phyloP scores from a whole-genome alignment of 2,329 filamentous ascomycete species.

The Raffaelea albimanens region DNA sequence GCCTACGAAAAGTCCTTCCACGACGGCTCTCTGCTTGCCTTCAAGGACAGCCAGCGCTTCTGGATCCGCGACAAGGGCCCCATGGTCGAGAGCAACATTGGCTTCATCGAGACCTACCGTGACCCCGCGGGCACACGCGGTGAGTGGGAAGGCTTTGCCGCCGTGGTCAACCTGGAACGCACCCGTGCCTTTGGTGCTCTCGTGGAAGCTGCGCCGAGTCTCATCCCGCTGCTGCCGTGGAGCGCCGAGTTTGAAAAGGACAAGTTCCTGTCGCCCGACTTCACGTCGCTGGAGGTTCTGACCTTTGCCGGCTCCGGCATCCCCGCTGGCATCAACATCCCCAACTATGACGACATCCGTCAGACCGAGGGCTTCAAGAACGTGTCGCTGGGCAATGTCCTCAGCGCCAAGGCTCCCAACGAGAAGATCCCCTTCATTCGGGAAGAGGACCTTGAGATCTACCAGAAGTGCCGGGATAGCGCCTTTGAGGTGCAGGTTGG shows the following conservation, averaged over 20 bases:
- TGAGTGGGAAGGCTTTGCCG: conserved; percentile 80
- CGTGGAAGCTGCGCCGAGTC: conserved; percentile 67
- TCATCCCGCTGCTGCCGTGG: conserved; percentile 91
- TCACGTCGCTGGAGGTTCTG: conserved; percentile 86
- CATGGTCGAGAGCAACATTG: conserved; percentile 69
- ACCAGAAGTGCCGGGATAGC: conserved; percentile 71
- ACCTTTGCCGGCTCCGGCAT: conserved; percentile 66
- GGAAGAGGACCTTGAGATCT: conserved; percentile 66
- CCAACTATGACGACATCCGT: conserved; percentile 67
- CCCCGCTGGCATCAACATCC: conserved; percentile 59
- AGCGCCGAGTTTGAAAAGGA: conserved; percentile 85
- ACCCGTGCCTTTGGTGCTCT: conserved; percentile 81
- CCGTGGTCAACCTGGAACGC: conserved; percentile 79
- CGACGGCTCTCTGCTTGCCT: conserved; percentile 63
- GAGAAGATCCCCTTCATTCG: conserved; percentile 89
- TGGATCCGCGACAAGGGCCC: conserved; percentile 82
- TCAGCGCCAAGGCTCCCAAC: conserved; percentile 83
- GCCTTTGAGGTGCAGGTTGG: conserved; percentile 95
- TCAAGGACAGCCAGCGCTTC: conserved; percentile 69
- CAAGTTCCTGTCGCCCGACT: conserved; percentile 89
- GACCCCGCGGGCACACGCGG: conserved; percentile 73
- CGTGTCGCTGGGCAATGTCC: conserved; percentile 84
- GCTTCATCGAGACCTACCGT: conserved; percentile 78
- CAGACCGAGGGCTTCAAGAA: conserved; percentile 87
- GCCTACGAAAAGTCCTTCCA: conserved; percentile 69